Evolutionary conservation across 2,329 filamentous ascomycete genomes (phyloP), one percentile per base, ranked within the genome.

Genomic region (Arthroderma sp.): DNA sequence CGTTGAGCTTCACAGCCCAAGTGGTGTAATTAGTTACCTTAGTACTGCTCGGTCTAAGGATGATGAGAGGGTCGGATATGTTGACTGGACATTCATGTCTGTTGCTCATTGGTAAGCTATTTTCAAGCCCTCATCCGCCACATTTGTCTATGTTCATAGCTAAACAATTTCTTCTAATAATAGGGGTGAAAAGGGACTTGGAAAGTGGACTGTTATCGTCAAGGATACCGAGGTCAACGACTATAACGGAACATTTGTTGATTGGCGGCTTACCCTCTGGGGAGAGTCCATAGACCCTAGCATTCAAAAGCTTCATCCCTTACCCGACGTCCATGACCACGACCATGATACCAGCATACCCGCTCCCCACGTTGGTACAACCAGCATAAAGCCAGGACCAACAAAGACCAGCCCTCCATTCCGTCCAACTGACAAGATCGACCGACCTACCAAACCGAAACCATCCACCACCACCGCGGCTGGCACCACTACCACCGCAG

Each of bases 41-140:
- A 86, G 91, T 3, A 87, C 84, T 11, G 77, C 85, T 1, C 86
- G 93, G 62, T 79, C 79, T 59, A 71, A 81, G 21, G 93, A 98
- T 70, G 76, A 79, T 1, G 80, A 79, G 37, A 68, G 74, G 0
- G 72, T 74, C 21, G 93, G 93, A 7, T 98, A 97, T 69, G 76
- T 84, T 38, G 89, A 97, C 73, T 98, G 93, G 93, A 97, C 91
- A 0, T 98, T 98, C 66, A 98, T 98, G 93, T 94, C 86, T 61
- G 93, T 98, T 38, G 91, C 85, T 62, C 93, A 98, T 70, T 98
- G 91, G 87, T 90, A 79, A 72, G 72, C 17, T 51, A 23, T 55
- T 21, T 21, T 21, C 13, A 9, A 4, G 2, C 25, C 15, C 39
- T 21, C 11, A n/a, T 13, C 11, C n/a, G n/a, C 31, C 13, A 37